Conservation (phyloP, 2,329 filamentous ascomycete species). For the Fusarium sp. region DNA sequence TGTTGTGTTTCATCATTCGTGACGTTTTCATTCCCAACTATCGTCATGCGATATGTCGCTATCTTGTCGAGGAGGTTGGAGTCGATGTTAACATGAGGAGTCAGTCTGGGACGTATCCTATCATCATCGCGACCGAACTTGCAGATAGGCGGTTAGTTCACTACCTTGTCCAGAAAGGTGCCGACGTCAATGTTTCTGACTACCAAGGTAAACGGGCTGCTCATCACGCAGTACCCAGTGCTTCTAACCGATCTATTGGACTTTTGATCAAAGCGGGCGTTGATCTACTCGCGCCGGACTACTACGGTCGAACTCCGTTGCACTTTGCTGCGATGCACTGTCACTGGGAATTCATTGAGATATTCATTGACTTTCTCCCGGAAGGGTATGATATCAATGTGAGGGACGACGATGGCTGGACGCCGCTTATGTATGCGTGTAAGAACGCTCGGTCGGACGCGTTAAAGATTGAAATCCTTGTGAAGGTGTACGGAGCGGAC, state of each 20-base stretch:
- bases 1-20: not conserved
- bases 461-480: not conserved
- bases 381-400: not conserved
- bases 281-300: not conserved
- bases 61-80: not conserved
- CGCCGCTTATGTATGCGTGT: not conserved
- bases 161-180: not conserved
- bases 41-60: not conserved
- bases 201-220: not conserved
- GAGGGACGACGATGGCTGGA: not conserved
- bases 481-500: not conserved
- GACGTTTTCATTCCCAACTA: not conserved
- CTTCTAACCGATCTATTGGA: not conserved
- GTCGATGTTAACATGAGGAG: not conserved
- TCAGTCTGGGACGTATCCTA: not conserved
- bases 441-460: not conserved
- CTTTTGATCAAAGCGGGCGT: not conserved
- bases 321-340: not conserved
- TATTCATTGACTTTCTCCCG: not conserved
- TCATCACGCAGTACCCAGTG: not conserved
- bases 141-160: not conserved
- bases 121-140: not conserved
- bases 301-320: not conserved
- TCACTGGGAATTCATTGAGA: fast-evolving
- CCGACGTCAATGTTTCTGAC: not conserved